phyloP scores from a whole-genome alignment of 495 filamentous ascomycete species.

The Wilcoxina mikolae region DNA sequence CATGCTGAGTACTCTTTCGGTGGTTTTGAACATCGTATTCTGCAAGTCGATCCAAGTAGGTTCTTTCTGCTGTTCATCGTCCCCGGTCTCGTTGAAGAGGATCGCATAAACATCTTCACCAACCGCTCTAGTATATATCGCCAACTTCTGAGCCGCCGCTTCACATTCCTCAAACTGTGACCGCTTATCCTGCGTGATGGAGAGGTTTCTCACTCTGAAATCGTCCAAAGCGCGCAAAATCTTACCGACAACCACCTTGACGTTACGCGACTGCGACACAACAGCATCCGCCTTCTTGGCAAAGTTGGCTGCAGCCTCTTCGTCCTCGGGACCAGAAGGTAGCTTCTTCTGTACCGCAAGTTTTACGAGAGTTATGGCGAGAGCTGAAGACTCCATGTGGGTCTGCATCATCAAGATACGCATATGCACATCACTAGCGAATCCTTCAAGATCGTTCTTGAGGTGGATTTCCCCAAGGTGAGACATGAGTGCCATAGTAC shows the following conservation, averaged over 20 bases:
- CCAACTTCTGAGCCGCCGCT: constrained; percentile 47
- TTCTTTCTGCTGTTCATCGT: constrained; percentile 39
- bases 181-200: constrained; percentile 46
- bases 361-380: constrained; percentile 48
- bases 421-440: constrained; percentile 66
- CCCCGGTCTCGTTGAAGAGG: constrained; percentile 47
- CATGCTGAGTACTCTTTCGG: constrained; percentile 36
- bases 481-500: constrained; percentile 67
- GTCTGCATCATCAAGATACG: constrained; percentile 59
- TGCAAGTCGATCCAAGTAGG: constrained; percentile 52
- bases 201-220: constrained; percentile 59
- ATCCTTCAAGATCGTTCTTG: constrained; percentile 52
- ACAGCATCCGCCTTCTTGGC: constrained; percentile 56
- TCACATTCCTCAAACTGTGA: constrained; percentile 47
- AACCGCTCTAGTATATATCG: constrained; percentile 48
- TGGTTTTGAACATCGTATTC: constrained; percentile 43
- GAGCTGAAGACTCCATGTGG: constrained; percentile 62
- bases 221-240: constrained; percentile 64
- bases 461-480: constrained; percentile 76
- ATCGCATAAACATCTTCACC: constrained; percentile 50
- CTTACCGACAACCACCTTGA: constrained; percentile 74
- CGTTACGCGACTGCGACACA: constrained; percentile 58
- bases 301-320: constrained; percentile 46
- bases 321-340: constrained; percentile 37
- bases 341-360: constrained; percentile 50